These are phyloP conservation scores for Graphiopsis chlorocephala DNA, from an alignment of 2,329 filamentous ascomycete species.

Conservation along the genomic window DNA sequence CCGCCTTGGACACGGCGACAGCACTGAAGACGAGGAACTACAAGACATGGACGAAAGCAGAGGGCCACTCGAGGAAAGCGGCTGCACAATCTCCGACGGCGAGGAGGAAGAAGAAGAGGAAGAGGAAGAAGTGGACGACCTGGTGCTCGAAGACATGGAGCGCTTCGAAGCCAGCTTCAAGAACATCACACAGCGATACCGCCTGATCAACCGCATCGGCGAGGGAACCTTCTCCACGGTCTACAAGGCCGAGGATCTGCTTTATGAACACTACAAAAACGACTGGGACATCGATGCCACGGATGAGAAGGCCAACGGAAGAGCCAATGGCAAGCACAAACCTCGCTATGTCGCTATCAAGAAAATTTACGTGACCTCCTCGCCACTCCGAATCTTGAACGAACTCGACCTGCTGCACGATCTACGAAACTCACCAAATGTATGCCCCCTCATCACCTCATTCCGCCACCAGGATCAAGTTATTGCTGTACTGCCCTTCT, in stretches of 20 bases:
- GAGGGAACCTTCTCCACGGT: slow-evolving; percentile 99
- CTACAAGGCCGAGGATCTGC: slow-evolving; percentile 94
- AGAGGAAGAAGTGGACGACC: slow-evolving; percentile 62
- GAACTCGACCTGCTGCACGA: slow-evolving; percentile 92
- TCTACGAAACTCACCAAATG: slow-evolving; percentile 74
- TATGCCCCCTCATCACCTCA: slow-evolving; percentile 95
- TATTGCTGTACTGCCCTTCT: slow-evolving; percentile 90
- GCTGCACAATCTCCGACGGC: slow-evolving; percentile 48
- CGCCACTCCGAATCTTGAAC: slow-evolving; percentile 88
- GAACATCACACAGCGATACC: slow-evolving; percentile 78
- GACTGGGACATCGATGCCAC: slow-evolving; percentile 76
- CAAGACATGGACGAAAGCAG: slow-evolving; percentile 49
- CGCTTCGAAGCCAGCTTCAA: slow-evolving; percentile 79
- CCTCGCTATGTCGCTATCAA: slow-evolving; percentile 92
- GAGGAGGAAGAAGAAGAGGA: slow-evolving; percentile 30
- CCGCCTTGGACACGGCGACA: slow-evolving; percentile 19
- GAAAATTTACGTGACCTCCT: slow-evolving; percentile 99
- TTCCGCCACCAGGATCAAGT: slow-evolving; percentile 94
- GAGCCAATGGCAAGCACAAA: slow-evolving; percentile 34
- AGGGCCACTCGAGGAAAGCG: slow-evolving; percentile 50
- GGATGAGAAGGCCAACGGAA: slow-evolving; percentile 51
- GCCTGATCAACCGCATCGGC: slow-evolving; percentile 92
- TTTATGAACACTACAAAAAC: slow-evolving; percentile 80
- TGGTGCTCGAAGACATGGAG: slow-evolving; percentile 80
- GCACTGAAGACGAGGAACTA: slow-evolving; percentile 34